Base-by-base conservation (phyloP, 768 basidiomycete genomes). In the Austroboletus festivus region DNA sequence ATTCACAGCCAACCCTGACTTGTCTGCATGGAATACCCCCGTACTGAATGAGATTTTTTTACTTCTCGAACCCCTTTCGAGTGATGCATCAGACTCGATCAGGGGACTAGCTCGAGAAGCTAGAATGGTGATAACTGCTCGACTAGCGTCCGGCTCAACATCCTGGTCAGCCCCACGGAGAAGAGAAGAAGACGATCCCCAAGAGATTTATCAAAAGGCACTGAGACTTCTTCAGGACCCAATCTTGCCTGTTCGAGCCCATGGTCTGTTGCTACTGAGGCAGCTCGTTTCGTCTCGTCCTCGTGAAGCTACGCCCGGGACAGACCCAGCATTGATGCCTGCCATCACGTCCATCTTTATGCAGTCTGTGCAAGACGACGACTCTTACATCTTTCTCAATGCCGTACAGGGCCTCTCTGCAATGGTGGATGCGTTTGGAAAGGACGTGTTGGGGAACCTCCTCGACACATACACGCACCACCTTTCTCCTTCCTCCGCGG, bases 351-450 rank as follows among this genome's bases (percentile, higher is more conserved):
- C 88, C 23, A 86, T 96, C 46, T 95, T 97, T 64, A 66, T 94
- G 53, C 83, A 89, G 60, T 79, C 84, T 0, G 68, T 94, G 5
- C 86, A 91, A 60, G 93, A 96, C 52, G 88, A 93, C 33, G 95
- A 98, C 60, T 92, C 90, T n/a, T 97, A 93, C 65, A 82, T 97
- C 46, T 97, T 92, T 61, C 72, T 97, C 44, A 93, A 93, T 60
- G 93, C 89, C 1, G 86, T 95, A 13, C 90, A 93, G 58, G 94
- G 94, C 0, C 75, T 98, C 1, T 80, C 85, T n/a, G 82, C 79
- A 4, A 84, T 97, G 79, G 92, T 86, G 0, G 85, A 93, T 57
- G 74, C 73, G 2, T 81, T 83, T 51, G 67, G 65, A 20, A 79
- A 77, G 53, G 85, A 90, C 11, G 83, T 93, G 12, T 64, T 94